Evolutionary conservation across 2,329 filamentous ascomycete genomes (phyloP), one percentile per base, ranked within the genome.

Genomic region (Aspergillus viridinutans): DNA sequence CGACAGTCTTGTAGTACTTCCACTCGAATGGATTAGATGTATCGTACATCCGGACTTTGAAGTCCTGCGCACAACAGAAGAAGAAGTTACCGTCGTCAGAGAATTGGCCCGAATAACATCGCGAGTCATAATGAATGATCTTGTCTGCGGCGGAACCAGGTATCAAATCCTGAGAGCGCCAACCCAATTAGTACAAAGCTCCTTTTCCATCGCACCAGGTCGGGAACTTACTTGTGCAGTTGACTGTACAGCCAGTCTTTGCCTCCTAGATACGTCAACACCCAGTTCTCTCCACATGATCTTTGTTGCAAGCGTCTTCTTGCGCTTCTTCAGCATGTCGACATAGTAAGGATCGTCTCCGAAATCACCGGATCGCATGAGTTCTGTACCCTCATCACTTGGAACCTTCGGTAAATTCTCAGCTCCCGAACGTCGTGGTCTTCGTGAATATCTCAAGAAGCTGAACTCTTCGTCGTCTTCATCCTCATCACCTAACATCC

Each of bases 41-140:
- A 72, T 97, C 93, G 74, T 97, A 99, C 90, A 99, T 92, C 53
- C 92, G 88, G 9, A 99, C 92, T 64, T 86, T 89, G 77, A 96
- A 96, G 74, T 97, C 92, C 73, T 97, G 91, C 9, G 89, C 89
- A 68, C 90, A 94, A 5, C 89, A 87, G 71, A 93, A 97, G 78
- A 97, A 97, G 78, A 97, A 97, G 73, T 96, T 96, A 26, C 94
- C 94, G 66, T 99, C 94, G 62, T 95, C 90, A 0, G 91, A 96
- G 72, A 97, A 99, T 70, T 97, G 93, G 1, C 94, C 94, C 3
- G 91, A 96, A 69, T 97, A 97, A 53, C 94, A 92, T 43, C 90
- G 86, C 4, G 88, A 83, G 55, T 92, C 85, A 70, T 92, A 95
- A 67, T 96, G 90, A 60, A 97, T 88, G 59, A 96, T 90, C 67